These are phyloP conservation scores for Phialophora chinensis DNA, from an alignment of 2,329 filamentous ascomycete genomes.

Conservation along the genomic window DNA sequence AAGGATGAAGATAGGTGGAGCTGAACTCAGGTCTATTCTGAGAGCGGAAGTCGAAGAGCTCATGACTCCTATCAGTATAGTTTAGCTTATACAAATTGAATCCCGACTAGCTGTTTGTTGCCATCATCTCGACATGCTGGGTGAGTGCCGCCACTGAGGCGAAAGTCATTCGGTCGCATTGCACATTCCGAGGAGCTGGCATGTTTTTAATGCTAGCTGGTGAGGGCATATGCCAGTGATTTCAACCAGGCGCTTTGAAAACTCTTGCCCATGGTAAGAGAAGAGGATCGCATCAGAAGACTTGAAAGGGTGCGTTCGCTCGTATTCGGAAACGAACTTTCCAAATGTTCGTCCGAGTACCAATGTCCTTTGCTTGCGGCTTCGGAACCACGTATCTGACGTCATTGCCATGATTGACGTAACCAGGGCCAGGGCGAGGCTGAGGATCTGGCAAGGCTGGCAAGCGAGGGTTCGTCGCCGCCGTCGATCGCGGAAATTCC, in stretches of 20 bases:
- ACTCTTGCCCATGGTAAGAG: not conserved
- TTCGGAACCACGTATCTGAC: not conserved
- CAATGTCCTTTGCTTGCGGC: not conserved
- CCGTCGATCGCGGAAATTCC: not conserved
- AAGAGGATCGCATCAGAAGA: not conserved
- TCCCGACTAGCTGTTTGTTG: not conserved
- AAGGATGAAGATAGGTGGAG: constrained; percentile 75
- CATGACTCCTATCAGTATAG: not conserved
- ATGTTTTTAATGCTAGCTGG: not conserved
- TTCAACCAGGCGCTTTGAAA: not conserved
- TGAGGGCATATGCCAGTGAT: not conserved
- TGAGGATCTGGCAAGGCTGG: not conserved
- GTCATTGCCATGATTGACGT: not conserved
- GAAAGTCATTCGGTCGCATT: not conserved
- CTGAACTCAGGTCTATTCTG: constrained; percentile 25
- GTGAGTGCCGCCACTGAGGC: not conserved
- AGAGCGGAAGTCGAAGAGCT: not conserved
- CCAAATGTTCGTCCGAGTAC: not conserved
- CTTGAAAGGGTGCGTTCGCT: not conserved
- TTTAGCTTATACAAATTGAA: not conserved
- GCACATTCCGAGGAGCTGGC: not conserved
- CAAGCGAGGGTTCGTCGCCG: not conserved
- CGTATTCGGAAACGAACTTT: not conserved
- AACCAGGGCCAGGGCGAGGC: not conserved
- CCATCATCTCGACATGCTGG: not conserved